Conservation (phyloP, 2,329 filamentous ascomycete genomes). For the Ascochyta lentis region DNA sequence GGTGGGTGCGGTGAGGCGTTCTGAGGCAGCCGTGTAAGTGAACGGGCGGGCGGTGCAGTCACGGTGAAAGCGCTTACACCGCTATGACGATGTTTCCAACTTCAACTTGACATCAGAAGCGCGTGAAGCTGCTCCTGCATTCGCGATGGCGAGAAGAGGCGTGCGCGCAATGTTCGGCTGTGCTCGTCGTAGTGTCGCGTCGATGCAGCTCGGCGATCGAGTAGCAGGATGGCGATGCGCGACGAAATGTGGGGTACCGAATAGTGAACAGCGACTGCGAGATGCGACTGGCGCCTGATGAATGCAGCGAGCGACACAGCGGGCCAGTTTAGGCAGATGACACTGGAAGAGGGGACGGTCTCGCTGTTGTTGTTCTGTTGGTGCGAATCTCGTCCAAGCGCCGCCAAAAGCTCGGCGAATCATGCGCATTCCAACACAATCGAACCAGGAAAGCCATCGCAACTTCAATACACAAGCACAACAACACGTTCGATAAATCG, state of each 20-base stretch:
- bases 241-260: conserved; percentile 4
- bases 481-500: conserved; percentile 20
- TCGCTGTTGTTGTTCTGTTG: conserved; percentile 27
- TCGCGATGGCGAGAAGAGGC: conserved; percentile 24
- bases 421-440: conserved; percentile 21
- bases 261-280: conserved; percentile 14
- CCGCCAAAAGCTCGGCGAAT: conserved; percentile 23
- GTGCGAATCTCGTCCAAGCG: conserved; percentile 25
- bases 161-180: conserved; percentile 28
- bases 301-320: conserved; percentile 19
- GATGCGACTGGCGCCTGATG: conserved; percentile 19
- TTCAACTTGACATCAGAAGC: conserved; percentile 35
- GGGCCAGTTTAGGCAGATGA: conserved; percentile 22
- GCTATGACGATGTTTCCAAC: conserved; percentile 21
- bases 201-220: conserved; percentile 28
- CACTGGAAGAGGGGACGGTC: conserved; percentile 21
- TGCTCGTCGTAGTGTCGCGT: conserved; percentile 28
- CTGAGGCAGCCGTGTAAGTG: conserved; percentile 28
- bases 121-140: conserved; percentile 26
- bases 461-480: conserved; percentile 26
- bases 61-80: conserved; percentile 33
- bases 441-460: conserved; percentile 24
- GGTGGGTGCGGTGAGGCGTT: conserved; percentile 31
- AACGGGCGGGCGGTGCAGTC: conserved; percentile 13
- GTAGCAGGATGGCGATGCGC: conserved; percentile 27